phyloP scores from a whole-genome alignment of 768 basidiomycete genomes.

The Mycena olivaceomarginata region DNA sequence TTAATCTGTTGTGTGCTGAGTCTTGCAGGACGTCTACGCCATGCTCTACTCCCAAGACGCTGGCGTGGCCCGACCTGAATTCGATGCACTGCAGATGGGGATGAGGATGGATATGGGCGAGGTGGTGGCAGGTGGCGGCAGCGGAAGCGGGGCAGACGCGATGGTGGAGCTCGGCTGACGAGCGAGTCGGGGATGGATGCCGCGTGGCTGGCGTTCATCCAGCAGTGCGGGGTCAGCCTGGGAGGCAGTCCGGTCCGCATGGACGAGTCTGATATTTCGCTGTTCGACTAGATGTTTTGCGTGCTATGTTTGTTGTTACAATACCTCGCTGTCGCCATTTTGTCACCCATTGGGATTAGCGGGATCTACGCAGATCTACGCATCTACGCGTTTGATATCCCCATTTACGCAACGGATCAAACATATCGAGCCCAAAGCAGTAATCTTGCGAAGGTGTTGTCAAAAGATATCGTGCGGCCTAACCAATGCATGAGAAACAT shows the following conservation, averaged over 20 bases:
- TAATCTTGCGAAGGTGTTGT: too few relatives aligned
- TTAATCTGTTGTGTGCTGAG: neutral
- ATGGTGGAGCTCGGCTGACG: conserved; percentile 65
- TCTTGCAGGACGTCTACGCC: conserved; percentile 30
- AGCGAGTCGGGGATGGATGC: conserved; percentile 68
- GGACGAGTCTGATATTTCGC: conserved; percentile 27
- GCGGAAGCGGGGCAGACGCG: conserved; percentile 47
- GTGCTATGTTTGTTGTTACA: neutral
- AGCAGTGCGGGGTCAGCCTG: conserved; percentile 65
- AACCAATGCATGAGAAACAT: too few relatives aligned
- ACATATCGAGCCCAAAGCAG: too few relatives aligned
- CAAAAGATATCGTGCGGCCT: too few relatives aligned
- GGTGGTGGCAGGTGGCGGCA: neutral
- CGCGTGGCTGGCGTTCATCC: conserved; percentile 70
- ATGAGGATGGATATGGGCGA: neutral
- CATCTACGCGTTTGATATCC: too few relatives aligned
- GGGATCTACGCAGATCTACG: too few relatives aligned
- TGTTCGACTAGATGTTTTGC: neutral
- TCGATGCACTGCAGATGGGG: conserved; percentile 15
- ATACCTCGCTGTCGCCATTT: too few relatives aligned
- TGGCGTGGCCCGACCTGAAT: neutral
- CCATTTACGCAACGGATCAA: too few relatives aligned
- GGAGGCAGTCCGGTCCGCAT: conserved; percentile 20
- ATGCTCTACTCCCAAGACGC: conserved; percentile 31
- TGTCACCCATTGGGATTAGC: too few relatives aligned